Evolutionary conservation across 2,329 filamentous ascomycete species (phyloP), one percentile per base, ranked within the genome.

Genomic region (Daldinia sp.): DNA sequence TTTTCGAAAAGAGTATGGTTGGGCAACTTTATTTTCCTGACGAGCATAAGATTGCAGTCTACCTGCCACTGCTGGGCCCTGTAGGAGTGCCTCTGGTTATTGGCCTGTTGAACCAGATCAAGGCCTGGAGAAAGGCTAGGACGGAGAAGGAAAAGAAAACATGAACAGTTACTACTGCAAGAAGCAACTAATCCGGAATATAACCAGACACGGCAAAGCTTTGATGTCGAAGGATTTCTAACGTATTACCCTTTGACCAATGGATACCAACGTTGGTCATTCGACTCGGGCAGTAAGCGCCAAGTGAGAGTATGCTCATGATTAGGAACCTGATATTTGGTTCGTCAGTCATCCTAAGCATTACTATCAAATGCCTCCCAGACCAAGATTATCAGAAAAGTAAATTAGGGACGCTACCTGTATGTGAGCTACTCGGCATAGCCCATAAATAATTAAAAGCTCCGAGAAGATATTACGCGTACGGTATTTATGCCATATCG

Each of bases 1-100:
- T 99, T 78, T 99, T 99, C 70, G 95, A 99, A 78, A 96, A 96
- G 79, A 96, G 92, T 73, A 99, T 99, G 95, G 95, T 99, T 10
- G 95, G 94, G 0, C 95, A 98, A 79, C 89, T 98, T 1, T 99
- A 98, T 77, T 99, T 99, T 77, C 95, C 95, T 0, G 95, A 99
- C 73, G 95, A 99, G 79, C 95, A 99, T 77, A 99, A 98, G 78
- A 87, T 99, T 21, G 95, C 95, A 0, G 95, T 99, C 0, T 99
- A 99, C 75, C 79, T 99, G 71, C 95, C 95, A 1, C 80, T 99
- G 9, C 79, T 99, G 37, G 95, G 95, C 0, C 95, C 95, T 0
- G 88, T 98, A 37, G 93, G 92, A 3, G 94, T 98, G 10, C 95
- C 95, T 34, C 79, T 99, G 50, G 76, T 97, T 5, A 91, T 97